Percentiles rank a stretch among this genome's conserved stretches.
Evolutionary conservation across 2,329 filamentous ascomycete species (phyloP).

Genomic region (Fusarium algeriense): DNA sequence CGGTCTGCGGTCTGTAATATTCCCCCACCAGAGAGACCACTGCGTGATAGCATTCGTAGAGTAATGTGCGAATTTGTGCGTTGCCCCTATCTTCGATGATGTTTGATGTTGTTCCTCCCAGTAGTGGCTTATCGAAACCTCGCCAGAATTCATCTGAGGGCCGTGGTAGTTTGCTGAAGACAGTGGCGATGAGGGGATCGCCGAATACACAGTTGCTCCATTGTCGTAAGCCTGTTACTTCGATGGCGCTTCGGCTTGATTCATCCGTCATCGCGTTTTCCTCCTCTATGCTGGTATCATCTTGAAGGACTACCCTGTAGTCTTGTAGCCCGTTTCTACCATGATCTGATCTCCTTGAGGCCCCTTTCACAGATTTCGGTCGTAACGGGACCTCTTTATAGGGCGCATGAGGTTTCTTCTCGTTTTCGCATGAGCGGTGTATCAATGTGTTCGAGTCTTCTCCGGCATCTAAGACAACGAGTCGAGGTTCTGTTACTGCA

Average conservation of each 20-base stretch:
- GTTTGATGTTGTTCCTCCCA: conserved; percentile 25
- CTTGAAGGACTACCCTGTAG: conserved; percentile 7
- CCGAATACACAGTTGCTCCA: conserved; percentile 72
- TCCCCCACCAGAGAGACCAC: conserved; percentile 64
- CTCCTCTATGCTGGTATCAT: conserved; percentile 6
- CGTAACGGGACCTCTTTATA: conserved; percentile 8
- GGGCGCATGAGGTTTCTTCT: conserved; percentile 4
- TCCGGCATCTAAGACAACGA: conserved; percentile 67
- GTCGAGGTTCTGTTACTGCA: conserved; percentile 61
- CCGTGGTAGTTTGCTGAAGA: conserved; percentile 60
- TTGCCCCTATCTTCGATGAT: conserved; percentile 60
- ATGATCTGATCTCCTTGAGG: neutral
- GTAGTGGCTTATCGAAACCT: conserved; percentile 56
- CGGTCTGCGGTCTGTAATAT: conserved; percentile 64
- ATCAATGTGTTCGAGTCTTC: conserved; percentile 65
- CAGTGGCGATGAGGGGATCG: conserved; percentile 66
- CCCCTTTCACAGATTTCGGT: conserved; percentile 2
- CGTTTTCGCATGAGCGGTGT: conserved; percentile 6
- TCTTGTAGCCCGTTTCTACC: neutral
- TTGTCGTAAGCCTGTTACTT: conserved; percentile 65
- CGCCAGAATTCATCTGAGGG: conserved; percentile 60
- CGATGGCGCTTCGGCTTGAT: conserved; percentile 40
- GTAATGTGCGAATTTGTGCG: conserved; percentile 60
- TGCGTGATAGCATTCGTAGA: conserved; percentile 71
- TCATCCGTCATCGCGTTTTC: conserved; percentile 4